Conservation (phyloP, 495 filamentous ascomycete genomes). For the Tricharina praecox region DNA sequence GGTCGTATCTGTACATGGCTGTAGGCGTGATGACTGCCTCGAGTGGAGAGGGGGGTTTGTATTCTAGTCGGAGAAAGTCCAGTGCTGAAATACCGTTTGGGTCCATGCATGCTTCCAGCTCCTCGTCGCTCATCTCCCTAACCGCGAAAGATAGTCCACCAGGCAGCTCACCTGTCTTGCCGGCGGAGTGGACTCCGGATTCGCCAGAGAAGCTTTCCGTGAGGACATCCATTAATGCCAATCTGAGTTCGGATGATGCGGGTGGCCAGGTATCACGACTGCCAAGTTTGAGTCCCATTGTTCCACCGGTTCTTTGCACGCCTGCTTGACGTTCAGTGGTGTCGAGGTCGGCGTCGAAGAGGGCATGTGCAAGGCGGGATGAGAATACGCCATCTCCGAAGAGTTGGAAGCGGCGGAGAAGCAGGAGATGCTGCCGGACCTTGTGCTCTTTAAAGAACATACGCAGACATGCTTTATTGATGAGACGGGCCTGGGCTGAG, state of each 20-base stretch:
- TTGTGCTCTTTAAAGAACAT: constrained; percentile 60
- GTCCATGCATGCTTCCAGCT: constrained; percentile 63
- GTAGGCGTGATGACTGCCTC: constrained; percentile 51
- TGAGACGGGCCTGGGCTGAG: constrained; percentile 51
- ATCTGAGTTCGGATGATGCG: constrained; percentile 72
- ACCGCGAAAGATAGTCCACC: constrained; percentile 75
- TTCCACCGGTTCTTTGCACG: constrained; percentile 47
- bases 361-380: constrained; percentile 57
- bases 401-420: constrained; percentile 68
- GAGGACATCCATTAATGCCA: constrained; percentile 75
- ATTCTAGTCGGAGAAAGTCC: constrained; percentile 78
- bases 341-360: constrained; percentile 74
- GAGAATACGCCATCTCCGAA: constrained; percentile 71
- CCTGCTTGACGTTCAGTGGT: constrained; percentile 56
- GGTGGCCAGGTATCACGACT: constrained; percentile 74
- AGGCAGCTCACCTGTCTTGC: constrained; percentile 38
- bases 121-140: constrained; percentile 56
- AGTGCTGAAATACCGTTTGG: constrained; percentile 65
- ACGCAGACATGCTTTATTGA: constrained; percentile 61
- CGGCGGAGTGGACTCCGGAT: constrained; percentile 13
- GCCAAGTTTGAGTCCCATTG: constrained; percentile 66
- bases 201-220: constrained; percentile 47
- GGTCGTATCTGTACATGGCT: constrained; percentile 62
- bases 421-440: constrained; percentile 53
- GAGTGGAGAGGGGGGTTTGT: constrained; percentile 58